These are phyloP conservation scores for Plectosphaerella sp. DNA, from an alignment of 2,329 filamentous ascomycete species.

Conservation along the genomic window DNA sequence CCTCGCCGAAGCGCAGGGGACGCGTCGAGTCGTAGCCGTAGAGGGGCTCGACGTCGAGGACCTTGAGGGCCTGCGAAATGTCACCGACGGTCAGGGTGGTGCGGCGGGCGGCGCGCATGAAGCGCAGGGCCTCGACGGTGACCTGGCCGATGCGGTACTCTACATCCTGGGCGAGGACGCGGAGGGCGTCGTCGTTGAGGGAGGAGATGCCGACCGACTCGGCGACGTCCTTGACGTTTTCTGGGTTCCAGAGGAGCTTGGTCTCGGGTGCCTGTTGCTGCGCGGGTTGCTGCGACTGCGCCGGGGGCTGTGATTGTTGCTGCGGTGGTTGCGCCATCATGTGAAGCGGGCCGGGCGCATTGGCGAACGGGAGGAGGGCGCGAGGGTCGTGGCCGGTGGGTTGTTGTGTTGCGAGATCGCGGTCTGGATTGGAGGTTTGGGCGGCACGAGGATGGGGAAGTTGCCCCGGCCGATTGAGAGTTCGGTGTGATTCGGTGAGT, in stretches of 20 bases:
- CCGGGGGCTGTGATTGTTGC: neutral
- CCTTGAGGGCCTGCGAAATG: slow-evolving; percentile 76
- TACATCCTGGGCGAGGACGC: slow-evolving; percentile 85
- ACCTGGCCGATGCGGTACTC: slow-evolving; percentile 94
- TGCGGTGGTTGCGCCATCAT: neutral
- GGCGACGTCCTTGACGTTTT: slow-evolving; percentile 92
- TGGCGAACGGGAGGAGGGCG: neutral
- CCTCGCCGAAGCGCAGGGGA: slow-evolving; percentile 87
- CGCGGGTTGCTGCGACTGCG: neutral
- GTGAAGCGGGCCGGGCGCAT: neutral
- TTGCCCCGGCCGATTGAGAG: no score
- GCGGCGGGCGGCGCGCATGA: slow-evolving; percentile 88
- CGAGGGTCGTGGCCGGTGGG: neutral
- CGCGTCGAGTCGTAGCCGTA: slow-evolving; percentile 95
- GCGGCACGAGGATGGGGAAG: no score
- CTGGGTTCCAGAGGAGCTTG: slow-evolving; percentile 85
- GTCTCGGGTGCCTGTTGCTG: slow-evolving; percentile 30
- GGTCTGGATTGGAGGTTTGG: no score
- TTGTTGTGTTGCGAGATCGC: no score
- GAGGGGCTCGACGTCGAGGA: slow-evolving; percentile 88
- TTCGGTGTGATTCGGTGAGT: no score
- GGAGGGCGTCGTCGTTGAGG: slow-evolving; percentile 79
- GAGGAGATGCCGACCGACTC: slow-evolving; percentile 87
- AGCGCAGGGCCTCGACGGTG: slow-evolving; percentile 88
- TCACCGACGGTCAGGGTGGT: slow-evolving; percentile 88